Evolutionary conservation across 768 basidiomycete genomes (phyloP).

Genomic region (Glaciozyma antarctica): DNA sequence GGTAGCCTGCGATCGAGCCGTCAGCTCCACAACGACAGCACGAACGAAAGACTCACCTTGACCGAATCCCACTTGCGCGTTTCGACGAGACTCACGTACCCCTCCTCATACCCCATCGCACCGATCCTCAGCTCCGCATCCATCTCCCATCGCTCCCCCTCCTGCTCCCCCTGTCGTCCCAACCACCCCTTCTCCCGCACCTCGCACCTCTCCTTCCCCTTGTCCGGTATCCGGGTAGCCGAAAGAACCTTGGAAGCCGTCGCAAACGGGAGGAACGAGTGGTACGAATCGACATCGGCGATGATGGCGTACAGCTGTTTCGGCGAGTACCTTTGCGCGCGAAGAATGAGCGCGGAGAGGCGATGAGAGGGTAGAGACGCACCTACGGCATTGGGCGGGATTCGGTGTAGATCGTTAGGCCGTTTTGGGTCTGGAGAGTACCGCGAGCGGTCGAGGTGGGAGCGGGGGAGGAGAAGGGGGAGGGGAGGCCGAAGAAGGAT

Average conservation of each 20-base stretch:
- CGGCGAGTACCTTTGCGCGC: constrained; percentile 49
- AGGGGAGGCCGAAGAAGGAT: too few relatives aligned
- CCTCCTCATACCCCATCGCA: constrained; percentile 77
- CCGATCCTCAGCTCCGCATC: constrained; percentile 81
- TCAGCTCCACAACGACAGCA: constrained; percentile 7
- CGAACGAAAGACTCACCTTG: constrained; percentile 48
- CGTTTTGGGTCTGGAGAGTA: too few relatives aligned
- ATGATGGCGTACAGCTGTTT: constrained; percentile 76
- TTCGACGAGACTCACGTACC: constrained; percentile 74
- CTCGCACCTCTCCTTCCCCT: neutral
- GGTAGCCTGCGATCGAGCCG: constrained; percentile 48
- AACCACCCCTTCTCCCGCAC: constrained; percentile 30
- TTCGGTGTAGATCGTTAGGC: neutral
- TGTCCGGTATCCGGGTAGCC: neutral
- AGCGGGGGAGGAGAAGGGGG: too few relatives aligned
- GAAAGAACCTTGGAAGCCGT: constrained; percentile 57
- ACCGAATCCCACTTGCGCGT: constrained; percentile 71
- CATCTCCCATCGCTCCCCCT: constrained; percentile 41
- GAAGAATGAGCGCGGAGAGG: neutral
- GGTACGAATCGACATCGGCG: constrained; percentile 76
- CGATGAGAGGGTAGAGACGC: neutral
- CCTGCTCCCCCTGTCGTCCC: constrained; percentile 11
- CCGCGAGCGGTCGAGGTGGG: neutral
- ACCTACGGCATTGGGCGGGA: neutral
- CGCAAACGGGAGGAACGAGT: constrained; percentile 82